phyloP scores from a whole-genome alignment of 2,329 filamentous ascomycete species.

The Aspergillus flavus region DNA sequence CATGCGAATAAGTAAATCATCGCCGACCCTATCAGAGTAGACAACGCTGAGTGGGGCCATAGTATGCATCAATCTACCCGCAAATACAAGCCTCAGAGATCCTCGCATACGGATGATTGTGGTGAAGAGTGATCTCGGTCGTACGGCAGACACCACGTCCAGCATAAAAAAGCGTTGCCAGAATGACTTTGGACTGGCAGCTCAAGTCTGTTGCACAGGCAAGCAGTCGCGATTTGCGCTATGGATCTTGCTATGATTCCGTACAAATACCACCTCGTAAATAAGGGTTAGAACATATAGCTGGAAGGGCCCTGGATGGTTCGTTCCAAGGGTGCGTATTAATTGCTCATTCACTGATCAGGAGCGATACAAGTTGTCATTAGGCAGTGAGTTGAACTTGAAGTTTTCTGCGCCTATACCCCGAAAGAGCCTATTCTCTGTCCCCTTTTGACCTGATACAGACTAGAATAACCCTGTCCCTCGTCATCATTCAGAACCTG shows the following conservation, averaged over 20 bases:
- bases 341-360: not conserved
- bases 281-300: not conserved
- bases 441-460: not conserved
- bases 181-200: not conserved
- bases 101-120: not conserved
- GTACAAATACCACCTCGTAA: not conserved
- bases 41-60: not conserved
- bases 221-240: not conserved
- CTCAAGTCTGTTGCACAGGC: not conserved
- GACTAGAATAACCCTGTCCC: not conserved
- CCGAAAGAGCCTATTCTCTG: not conserved
- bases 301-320: not conserved
- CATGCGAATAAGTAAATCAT: too few relatives aligned
- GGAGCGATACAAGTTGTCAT: not conserved
- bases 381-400: not conserved
- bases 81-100: not conserved
- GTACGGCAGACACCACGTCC: not conserved
- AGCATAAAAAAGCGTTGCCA: not conserved
- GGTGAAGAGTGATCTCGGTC: not conserved
- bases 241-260: not conserved
- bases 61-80: not conserved
- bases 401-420: not conserved
- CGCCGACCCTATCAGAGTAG: too few relatives aligned
- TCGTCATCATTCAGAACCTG: not conserved
- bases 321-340: not conserved